phyloP scores from a whole-genome alignment of 2,329 filamentous ascomycete genomes.

The Hypoxylon sp. region DNA sequence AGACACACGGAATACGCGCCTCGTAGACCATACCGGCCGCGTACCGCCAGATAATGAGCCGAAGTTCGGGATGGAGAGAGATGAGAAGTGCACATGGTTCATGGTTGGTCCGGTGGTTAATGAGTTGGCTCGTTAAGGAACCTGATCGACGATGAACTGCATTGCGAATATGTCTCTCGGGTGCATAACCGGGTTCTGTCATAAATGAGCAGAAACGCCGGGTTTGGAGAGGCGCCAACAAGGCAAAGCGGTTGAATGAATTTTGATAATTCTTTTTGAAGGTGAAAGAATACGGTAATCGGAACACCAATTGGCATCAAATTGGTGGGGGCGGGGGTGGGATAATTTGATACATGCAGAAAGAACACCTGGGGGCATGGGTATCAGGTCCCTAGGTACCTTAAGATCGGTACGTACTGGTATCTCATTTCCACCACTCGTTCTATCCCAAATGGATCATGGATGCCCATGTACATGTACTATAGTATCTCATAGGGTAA shows the following conservation, averaged over 20 bases:
- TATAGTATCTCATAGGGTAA: constrained; percentile 2
- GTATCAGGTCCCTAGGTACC: too few relatives aligned
- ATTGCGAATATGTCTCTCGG: constrained; percentile 19
- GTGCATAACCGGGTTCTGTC: constrained; percentile 38
- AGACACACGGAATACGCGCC: constrained; percentile 27
- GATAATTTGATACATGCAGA: constrained; percentile 1
- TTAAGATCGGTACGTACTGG: constrained; percentile 1
- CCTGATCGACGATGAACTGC: constrained; percentile 44
- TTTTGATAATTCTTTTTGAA: constrained; percentile 4
- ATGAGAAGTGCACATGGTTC: constrained; percentile 17
- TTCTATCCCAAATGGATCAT: neutral
- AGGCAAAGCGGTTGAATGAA: constrained; percentile 12
- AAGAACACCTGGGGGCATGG: too few relatives aligned
- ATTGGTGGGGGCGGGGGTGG: constrained; percentile 39
- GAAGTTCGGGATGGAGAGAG: constrained; percentile 35
- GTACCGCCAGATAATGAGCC: constrained; percentile 36
- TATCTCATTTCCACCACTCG: neutral
- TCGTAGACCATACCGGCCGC: constrained; percentile 27
- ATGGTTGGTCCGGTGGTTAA: constrained; percentile 27
- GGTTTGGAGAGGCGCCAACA: constrained; percentile 40
- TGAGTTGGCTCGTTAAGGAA: constrained; percentile 34
- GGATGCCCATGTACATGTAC: too few relatives aligned
- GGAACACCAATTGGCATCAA: neutral
- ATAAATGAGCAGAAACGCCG: constrained; percentile 40
- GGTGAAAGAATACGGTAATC: neutral